Conservation (phyloP, 345 rosid genomes). For the Lenwebbia sp. region DNA sequence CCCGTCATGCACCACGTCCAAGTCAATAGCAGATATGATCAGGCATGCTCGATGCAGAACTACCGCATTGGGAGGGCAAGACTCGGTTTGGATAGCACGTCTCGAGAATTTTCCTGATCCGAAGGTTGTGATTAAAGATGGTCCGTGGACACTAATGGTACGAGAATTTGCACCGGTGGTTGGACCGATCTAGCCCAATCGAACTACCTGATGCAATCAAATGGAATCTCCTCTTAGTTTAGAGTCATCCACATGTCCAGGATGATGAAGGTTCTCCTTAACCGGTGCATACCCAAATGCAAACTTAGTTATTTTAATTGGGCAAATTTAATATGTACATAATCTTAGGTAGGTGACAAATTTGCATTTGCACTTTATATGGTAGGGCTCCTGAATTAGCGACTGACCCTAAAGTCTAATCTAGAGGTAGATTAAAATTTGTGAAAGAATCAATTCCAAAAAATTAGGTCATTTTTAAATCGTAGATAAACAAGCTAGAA, state of each 20-base stretch:
- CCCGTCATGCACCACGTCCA: neutral
- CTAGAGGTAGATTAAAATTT: neutral
- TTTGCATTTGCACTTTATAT: neutral
- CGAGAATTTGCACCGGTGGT: neutral
- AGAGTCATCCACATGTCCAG: neutral
- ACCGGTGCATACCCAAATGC: neutral
- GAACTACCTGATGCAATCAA: neutral
- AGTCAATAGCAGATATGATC: neutral
- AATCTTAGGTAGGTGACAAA: neutral
- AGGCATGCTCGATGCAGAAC: neutral
- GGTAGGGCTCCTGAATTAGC: neutral
- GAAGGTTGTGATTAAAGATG: neutral
- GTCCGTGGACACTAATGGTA: fast-evolving
- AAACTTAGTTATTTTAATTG: neutral
- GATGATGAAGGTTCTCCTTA: neutral
- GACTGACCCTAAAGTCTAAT: neutral
- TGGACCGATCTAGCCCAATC: neutral
- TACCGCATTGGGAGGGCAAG: no score
- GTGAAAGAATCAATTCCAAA: neutral
- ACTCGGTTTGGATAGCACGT: no score
- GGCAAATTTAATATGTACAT: neutral
- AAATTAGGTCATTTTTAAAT: neutral
- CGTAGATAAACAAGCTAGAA: neutral
- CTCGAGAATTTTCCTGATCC: neutral
- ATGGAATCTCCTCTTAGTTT: neutral